Conservation (phyloP, 1,284 basidiomycete species). For the Moniliella sp. region DNA sequence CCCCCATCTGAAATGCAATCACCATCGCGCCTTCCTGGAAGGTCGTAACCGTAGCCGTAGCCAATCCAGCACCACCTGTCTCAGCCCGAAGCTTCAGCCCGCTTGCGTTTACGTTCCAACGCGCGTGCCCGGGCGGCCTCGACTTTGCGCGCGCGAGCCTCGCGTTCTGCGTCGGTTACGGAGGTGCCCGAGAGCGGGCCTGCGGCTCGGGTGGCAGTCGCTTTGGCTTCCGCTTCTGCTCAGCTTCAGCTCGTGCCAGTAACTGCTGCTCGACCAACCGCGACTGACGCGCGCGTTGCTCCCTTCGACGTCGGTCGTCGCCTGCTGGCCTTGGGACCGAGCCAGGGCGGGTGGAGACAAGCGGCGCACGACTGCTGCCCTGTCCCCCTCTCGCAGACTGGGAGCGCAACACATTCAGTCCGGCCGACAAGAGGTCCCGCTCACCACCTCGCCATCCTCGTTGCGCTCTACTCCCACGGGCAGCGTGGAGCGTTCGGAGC, state of each 20-base stretch:
- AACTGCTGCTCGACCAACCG: slow-evolving; percentile 1
- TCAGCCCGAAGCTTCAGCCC: too few species aligned
- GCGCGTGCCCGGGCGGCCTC: not conserved
- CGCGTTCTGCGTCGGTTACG: not conserved
- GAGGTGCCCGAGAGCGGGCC: not conserved
- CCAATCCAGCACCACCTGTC: too few species aligned
- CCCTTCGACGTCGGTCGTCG: not conserved
- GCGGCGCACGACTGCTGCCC: not conserved
- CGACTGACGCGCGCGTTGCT: slow-evolving; percentile 1
- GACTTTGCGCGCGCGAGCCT: not conserved
- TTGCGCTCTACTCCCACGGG: slow-evolving; percentile 81
- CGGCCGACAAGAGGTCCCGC: slow-evolving; percentile 74
- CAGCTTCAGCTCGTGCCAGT: slow-evolving; percentile 1
- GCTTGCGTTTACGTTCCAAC: not conserved
- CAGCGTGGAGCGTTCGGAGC: slow-evolving; percentile 45
- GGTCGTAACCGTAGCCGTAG: too few species aligned
- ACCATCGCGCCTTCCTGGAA: too few species aligned
- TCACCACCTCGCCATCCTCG: slow-evolving; percentile 89
- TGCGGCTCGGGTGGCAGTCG: not conserved
- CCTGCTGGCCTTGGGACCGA: not conserved
- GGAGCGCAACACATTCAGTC: slow-evolving; percentile 52
- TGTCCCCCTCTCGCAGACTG: slow-evolving; percentile 3
- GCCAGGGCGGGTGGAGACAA: not conserved
- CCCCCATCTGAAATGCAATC: too few species aligned
- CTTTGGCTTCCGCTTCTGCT: slow-evolving; percentile 1